Evolutionary conservation across 2,329 filamentous ascomycete species (phyloP), one percentile per base, ranked within the genome.

Genomic region (Cordyceps militaris): DNA sequence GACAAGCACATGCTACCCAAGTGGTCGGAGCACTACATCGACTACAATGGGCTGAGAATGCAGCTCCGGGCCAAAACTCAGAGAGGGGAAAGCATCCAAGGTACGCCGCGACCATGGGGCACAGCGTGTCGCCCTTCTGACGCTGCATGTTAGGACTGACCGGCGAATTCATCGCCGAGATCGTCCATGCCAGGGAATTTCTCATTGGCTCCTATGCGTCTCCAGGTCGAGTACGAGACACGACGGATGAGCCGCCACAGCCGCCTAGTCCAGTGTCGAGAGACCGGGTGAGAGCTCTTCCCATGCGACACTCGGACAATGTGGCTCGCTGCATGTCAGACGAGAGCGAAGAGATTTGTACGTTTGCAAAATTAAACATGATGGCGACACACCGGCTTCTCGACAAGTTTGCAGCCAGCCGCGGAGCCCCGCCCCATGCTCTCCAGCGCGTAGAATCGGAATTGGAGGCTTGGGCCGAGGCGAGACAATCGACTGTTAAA

Each of bases 11-110:
- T 64, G 23, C 56, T 68, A 4, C 63, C 67, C 4, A 65, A 67
- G 56, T 71, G 67, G 68, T 59, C 59, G 3, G 34, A 61, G 11
- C 51, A 60, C 21, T 70, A 70, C 57, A 55, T 68, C 23, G 63
- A 66, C 47, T 70, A 71, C 54, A 61, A 64, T 43, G 56, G 49
- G 23, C 50, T 71, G 24, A 67, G 70, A 21, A 36, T 42, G 44
- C 54, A 49, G 46, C 44, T 49, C 2, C 46, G 46, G 7, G 44
- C 36, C 13, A 49, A 42, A 23, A 54, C 46, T 11, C 30, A 47
- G 30, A n/a, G 21, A 7, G 19, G 52, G 13, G 52, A 46, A 26
- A 30, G 52, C 32, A 32, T 38, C 23, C 1, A 47, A 24, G 52
- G 52, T 55, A 26, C 28, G 42, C 28, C 13, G 28, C 38, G 1